A percentile compares a stretch with the other conserved stretches of the same genome.
Conservation (phyloP, 305 asterid species). For the Fraxinus xanthoxyloides region DNA sequence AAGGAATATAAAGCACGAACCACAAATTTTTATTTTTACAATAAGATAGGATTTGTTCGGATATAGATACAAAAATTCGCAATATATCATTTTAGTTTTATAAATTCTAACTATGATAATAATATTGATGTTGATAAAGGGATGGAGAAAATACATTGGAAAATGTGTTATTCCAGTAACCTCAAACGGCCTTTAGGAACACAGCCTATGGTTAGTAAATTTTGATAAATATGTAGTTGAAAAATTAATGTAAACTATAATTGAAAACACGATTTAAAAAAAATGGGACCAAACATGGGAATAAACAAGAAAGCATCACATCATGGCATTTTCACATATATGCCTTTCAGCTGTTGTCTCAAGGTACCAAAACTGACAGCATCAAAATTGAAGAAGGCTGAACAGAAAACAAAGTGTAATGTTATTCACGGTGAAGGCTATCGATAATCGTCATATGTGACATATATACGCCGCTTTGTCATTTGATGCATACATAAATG, state of each 20-base stretch:
- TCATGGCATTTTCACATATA: neutral
- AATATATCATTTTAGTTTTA: neutral
- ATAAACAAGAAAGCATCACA: neutral
- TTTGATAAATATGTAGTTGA: too few species aligned
- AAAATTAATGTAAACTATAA: too few species aligned
- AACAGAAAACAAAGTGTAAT: too few species aligned
- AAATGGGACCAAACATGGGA: neutral
- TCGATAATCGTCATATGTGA: too few species aligned
- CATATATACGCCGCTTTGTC: too few species aligned
- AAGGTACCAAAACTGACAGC: too few species aligned
- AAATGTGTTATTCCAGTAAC: neutral
- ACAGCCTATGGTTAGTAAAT: neutral
- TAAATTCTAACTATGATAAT: neutral
- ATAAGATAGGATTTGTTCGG: neutral
- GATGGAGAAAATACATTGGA: neutral
- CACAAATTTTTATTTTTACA: neutral
- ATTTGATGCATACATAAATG: too few species aligned
- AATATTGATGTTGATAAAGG: neutral
- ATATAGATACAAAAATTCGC: neutral
- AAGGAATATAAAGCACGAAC: neutral
- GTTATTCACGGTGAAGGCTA: too few species aligned
- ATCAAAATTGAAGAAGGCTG: neutral
- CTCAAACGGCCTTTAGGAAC: neutral
- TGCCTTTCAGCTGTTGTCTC: too few species aligned
- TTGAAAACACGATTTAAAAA: too few species aligned